Percentiles rank a stretch among this genome's conserved stretches.
Conservation (phyloP, 2,329 filamentous ascomycete species). For the Chaetomium sp. region DNA sequence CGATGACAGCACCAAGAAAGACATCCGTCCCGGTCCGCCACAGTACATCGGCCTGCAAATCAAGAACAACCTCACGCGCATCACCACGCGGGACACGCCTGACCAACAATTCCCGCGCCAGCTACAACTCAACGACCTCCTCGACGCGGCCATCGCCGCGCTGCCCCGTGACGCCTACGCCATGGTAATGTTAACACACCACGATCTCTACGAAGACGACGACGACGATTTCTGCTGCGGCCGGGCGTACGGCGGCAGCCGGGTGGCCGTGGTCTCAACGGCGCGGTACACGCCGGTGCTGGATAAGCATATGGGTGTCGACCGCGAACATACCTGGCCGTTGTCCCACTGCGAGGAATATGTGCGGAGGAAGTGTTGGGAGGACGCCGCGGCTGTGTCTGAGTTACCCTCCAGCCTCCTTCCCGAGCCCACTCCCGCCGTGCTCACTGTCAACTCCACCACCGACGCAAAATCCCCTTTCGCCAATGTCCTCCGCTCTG, state of each 20-base stretch:
- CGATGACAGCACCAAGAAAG: conserved; percentile 10
- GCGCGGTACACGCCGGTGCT: conserved; percentile 55
- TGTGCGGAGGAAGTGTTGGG: conserved; percentile 34
- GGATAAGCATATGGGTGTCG: conserved; percentile 32
- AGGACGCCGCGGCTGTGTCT: not conserved
- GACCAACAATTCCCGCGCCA: conserved; percentile 44
- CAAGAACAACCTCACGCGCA: conserved; percentile 35
- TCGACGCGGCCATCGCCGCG: conserved; percentile 48
- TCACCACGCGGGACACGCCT: conserved; percentile 43
- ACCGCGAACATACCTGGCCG: conserved; percentile 56
- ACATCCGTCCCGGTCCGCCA: conserved; percentile 1
- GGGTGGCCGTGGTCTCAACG: conserved; percentile 55
- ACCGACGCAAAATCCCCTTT: too few species aligned
- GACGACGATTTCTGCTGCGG: conserved; percentile 63
- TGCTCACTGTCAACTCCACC: too few species aligned
- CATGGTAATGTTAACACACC: conserved; percentile 48
- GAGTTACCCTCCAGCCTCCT: not conserved
- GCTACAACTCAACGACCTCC: conserved; percentile 54
- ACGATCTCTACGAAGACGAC: conserved; percentile 60
- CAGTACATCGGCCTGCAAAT: conserved; percentile 42
- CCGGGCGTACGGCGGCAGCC: conserved; percentile 56
- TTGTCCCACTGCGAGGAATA: conserved; percentile 53
- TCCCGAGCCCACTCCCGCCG: too few species aligned
- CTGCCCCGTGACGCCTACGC: conserved; percentile 54
- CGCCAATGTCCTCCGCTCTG: too few species aligned